These are phyloP conservation scores for Boletales sp. DNA, from an alignment of 768 basidiomycete species.

Conservation along the genomic window DNA sequence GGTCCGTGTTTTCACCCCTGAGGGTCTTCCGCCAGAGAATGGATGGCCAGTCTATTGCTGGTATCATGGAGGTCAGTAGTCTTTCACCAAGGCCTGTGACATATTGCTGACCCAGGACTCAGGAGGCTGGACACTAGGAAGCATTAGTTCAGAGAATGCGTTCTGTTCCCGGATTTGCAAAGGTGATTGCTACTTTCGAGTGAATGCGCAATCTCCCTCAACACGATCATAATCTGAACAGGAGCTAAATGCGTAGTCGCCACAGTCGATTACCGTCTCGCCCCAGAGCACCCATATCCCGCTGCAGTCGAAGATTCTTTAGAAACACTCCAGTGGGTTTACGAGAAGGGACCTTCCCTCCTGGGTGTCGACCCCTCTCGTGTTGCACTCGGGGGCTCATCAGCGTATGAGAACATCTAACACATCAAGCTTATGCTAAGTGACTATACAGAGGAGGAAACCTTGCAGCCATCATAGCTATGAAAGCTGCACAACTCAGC, in stretches of 20 bases:
- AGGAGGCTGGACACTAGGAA: constrained; percentile 80
- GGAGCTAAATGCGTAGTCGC: constrained; percentile 33
- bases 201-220: not conserved
- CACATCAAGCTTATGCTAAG: not conserved
- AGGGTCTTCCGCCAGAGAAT: constrained; percentile 39
- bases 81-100: not conserved
- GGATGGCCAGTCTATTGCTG: constrained; percentile 76
- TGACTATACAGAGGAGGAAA: constrained; percentile 59
- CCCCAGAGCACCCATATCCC: constrained; percentile 33
- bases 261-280: constrained; percentile 33
- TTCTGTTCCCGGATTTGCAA: constrained; percentile 41
- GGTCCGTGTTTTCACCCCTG: constrained; percentile 63
- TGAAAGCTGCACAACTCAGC: constrained; percentile 52
- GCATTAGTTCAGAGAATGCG: constrained; percentile 54
- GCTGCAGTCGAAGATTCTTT: constrained; percentile 32
- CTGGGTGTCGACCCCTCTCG: constrained; percentile 47
- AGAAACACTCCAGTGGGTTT: constrained; percentile 35
- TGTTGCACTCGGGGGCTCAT: constrained; percentile 72
- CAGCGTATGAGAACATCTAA: constrained; percentile 43
- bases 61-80: constrained; percentile 63
- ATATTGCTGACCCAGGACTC: not conserved
- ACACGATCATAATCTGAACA: not conserved
- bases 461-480: constrained; percentile 61
- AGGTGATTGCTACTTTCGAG: constrained; percentile 11
- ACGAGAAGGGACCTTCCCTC: constrained; percentile 39